Base-by-base conservation (phyloP, 805 yeast genomes). In the Nakazawaea ishiwadae region DNA sequence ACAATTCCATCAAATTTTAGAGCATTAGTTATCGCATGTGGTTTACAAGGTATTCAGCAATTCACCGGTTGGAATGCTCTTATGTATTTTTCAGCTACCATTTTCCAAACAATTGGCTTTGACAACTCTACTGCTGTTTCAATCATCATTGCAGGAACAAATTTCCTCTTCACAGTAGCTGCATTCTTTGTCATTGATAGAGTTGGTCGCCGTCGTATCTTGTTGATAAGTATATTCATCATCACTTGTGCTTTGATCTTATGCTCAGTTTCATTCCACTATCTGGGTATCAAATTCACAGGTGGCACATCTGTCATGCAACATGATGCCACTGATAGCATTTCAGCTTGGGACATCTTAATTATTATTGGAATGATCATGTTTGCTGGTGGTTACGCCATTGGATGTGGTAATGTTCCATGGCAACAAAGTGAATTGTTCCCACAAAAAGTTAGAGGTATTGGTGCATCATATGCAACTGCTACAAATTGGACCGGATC, bases 391-490 rank as follows among this genome's bases (percentile, higher is more conserved):
- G 63, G 70, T 29, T 75, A 74, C 51, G 77, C 80, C 29, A 59
- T 71, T 41, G 79, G 81, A 26, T 65, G 74, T 35, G 81, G 81
- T 43, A 73, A 72, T 52, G 68, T 71, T 30, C 79, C 81, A 1
- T 75, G 81, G 81, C 75, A 75, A 27, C 79, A 77, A 37, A 75
- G 75, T 33, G 81, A 75, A 51, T 62, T 75, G 42, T 75, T 75
- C 48, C 73, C 79, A 2, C 79, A 75, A 48, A 70, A 69, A 39
- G 77, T 75, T 17, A 62, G 81, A 45, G 72, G 78, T 11, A 51
- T 72, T 31, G 81, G 80, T 14, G 68, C 71, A 4, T 55, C 64
- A 4, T 48, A 54, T 35, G 49, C 61, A 3, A 60, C 65, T 2
- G 55, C 59, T 4, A 57, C 61, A 17, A 59, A 60, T 56, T 75